phyloP scores from a whole-genome alignment of 371 early-diverging fungal species.

The Blakeslea trispora region DNA sequence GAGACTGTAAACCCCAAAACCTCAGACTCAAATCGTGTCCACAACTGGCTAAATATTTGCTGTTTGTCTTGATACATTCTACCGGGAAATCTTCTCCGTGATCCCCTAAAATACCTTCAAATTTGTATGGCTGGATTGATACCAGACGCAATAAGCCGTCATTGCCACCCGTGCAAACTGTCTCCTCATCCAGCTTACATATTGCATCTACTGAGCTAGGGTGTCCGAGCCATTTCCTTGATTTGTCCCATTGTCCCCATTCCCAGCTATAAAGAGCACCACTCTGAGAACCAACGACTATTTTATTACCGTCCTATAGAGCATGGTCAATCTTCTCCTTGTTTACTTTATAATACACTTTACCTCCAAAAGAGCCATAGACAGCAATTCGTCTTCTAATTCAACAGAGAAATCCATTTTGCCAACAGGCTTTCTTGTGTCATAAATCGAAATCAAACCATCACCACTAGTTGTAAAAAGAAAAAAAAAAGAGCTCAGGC shows the following conservation, averaged over 20 bases:
- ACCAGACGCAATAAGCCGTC: conserved; percentile 82
- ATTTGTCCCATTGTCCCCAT: conserved; percentile 89
- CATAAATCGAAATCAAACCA: conserved; percentile 88
- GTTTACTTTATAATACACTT: neutral
- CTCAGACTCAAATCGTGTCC: conserved; percentile 82
- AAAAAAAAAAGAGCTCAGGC: too few relatives aligned
- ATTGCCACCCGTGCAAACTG: conserved; percentile 83
- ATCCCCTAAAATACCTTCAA: conserved; percentile 81
- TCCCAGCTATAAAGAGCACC: conserved; percentile 78
- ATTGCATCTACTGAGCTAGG: conserved; percentile 86
- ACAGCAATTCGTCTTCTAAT: conserved; percentile 92
- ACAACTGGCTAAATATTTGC: conserved; percentile 74
- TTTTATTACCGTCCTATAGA: conserved; percentile 69
- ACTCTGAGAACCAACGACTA: conserved; percentile 86
- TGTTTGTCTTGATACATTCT: conserved; percentile 68
- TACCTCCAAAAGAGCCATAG: conserved; percentile 62
- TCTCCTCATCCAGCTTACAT: conserved; percentile 78
- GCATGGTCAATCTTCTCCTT: too few relatives aligned
- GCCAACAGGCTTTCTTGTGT: conserved; percentile 75
- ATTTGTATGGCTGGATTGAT: conserved; percentile 27
- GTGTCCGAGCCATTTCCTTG: conserved; percentile 91
- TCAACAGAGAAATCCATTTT: conserved; percentile 83
- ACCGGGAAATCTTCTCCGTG: conserved; percentile 83
- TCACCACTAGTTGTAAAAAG: conserved; percentile 70
- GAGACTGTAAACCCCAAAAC: conserved; percentile 78